Base-by-base conservation (phyloP, 208 protist species). In the Crithidia fasciculata region DNA sequence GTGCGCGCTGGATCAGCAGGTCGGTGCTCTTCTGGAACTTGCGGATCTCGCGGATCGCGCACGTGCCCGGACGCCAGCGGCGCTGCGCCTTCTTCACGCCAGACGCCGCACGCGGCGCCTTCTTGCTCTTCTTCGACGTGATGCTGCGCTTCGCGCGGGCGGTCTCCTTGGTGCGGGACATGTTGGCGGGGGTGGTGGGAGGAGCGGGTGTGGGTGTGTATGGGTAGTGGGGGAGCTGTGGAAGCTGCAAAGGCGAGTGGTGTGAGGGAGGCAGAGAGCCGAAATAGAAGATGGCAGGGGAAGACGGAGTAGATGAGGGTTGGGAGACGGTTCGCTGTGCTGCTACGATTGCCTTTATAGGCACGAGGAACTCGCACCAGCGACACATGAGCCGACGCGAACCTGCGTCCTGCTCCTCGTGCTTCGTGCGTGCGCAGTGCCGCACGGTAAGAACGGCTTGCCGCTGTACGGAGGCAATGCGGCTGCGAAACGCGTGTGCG, bases 101-200 rank as follows among this genome's bases (percentile, higher is more conserved):
- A 28, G 96, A 82, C 40, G 78, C 59, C 39, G 94, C 94, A 90
- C 98, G 99, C 71, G 94, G 90, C 18, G 98, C 98, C 43, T 98
- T 97, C 92, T 99, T 99, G 78, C 95, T 97, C 80, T 99, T 78
- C 45, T 49, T 49, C 45, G 97, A 65, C 88, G 96, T 92, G 98
- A 99, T 77, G 95, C 95, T 88, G 96, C 94, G 96, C 93, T 99
- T 99, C 53, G 78, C 76, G 78, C 98, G 92, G 57, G 98, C 96
- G 53, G 97, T 99, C 81, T 99, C 97, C 91, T 99, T 99, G n/a
- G 98, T 99, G 82, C 97, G 92, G 64, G 98, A 98, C 98, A 99
- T 99, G 58, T 15, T 60, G 43, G 43, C 59, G 49, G 52, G 56
- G 52, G 62, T 4, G 63, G 67, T 62, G 15, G 53, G 12, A 49